Base-by-base conservation (phyloP, 345 rosid species). In the Microthlaspi erraticum region DNA sequence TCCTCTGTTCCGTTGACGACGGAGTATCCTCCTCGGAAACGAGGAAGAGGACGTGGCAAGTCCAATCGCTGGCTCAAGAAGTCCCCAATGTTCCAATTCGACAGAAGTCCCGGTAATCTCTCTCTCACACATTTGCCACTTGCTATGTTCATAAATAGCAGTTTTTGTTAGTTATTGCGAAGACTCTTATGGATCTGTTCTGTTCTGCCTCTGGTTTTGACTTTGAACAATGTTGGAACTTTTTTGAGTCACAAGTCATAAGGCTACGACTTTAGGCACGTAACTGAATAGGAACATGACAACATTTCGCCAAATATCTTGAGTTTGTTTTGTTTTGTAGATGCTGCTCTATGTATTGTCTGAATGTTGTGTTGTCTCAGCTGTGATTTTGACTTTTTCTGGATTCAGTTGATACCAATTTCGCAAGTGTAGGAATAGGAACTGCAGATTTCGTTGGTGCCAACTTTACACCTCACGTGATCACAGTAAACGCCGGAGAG, bases 381-480 rank as follows among this genome's bases (percentile, higher is more conserved):
- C 60, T 74, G 16, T 50, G 43, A 46, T 60, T 53, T 31, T 60
- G 64, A 36, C 44, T 2, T 37, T 54, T 6, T 61, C 23, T 44
- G 0, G 64, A 43, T 44, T 61, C 58, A 75, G 72, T 68, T 43
- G 73, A 74, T 36, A 53, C 73, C 14, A 67, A 45, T 34, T 31
- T 63, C 10, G 70, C 42, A 68, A 79, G 58, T 68, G 65, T 67
- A 85, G 99, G 92, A 70, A 85, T 10, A 42, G 39, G 26, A 23
- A 23, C 82, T 38, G 83, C 86, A 12, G 84, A 86, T 85, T 84
- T 81, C 19, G 90, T 85, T 19, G 97, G 97, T 36, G 88, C 88
- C n/a, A 88, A 91, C 83, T 94, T 94, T 82, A 94, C 88, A 0
- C 97, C 99, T 57, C 96, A 94, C 78, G 83, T 94, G 50, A 70